A percentile compares a stretch with the other conserved stretches of the same genome.
These are phyloP conservation scores for Verticillium dahliae DNA, from an alignment of 2,329 filamentous ascomycete species.

Conservation along the genomic window DNA sequence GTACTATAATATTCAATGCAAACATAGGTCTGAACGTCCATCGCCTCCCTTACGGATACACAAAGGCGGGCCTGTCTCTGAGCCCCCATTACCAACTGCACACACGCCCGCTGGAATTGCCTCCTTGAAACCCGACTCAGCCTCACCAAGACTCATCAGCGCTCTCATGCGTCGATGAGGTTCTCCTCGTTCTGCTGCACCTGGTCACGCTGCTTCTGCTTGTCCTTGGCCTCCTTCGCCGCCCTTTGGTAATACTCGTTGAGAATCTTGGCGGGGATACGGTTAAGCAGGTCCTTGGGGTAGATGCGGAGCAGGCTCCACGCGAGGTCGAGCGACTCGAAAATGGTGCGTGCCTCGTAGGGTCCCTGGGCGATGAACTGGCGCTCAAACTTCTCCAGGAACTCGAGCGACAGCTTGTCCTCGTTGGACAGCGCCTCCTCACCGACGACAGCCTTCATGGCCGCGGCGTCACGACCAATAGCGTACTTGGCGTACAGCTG, in stretches of 20 bases:
- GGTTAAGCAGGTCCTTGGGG: slow-evolving; percentile 96
- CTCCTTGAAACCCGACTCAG: slow-evolving; percentile 12
- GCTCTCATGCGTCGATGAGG: slow-evolving; percentile 50
- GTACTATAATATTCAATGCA: slow-evolving; percentile 1
- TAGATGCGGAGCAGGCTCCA: slow-evolving; percentile 97
- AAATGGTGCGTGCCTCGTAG: slow-evolving; percentile 88
- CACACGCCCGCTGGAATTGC: neutral
- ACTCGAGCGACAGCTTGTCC: slow-evolving; percentile 96
- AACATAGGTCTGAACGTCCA: slow-evolving; percentile 1
- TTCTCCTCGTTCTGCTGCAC: slow-evolving; percentile 45
- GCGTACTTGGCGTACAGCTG: slow-evolving; percentile 99
- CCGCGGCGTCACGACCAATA: slow-evolving; percentile 94
- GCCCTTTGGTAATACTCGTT: slow-evolving; percentile 77
- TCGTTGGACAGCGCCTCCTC: slow-evolving; percentile 93
- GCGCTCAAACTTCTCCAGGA: slow-evolving; percentile 96
- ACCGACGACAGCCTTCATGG: slow-evolving; percentile 99
- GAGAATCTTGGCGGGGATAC: slow-evolving; percentile 77
- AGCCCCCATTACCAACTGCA: slow-evolving; percentile 5
- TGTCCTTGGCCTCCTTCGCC: slow-evolving; percentile 54
- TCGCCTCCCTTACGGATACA: slow-evolving; percentile 10
- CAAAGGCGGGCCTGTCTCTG: slow-evolving; percentile 6
- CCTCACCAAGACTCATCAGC: neutral
- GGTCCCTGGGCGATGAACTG: slow-evolving; percentile 88
- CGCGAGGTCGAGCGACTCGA: slow-evolving; percentile 88
- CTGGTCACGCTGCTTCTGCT: slow-evolving; percentile 49